phyloP scores from a whole-genome alignment of 768 basidiomycete species.

The Mycena haematopus region DNA sequence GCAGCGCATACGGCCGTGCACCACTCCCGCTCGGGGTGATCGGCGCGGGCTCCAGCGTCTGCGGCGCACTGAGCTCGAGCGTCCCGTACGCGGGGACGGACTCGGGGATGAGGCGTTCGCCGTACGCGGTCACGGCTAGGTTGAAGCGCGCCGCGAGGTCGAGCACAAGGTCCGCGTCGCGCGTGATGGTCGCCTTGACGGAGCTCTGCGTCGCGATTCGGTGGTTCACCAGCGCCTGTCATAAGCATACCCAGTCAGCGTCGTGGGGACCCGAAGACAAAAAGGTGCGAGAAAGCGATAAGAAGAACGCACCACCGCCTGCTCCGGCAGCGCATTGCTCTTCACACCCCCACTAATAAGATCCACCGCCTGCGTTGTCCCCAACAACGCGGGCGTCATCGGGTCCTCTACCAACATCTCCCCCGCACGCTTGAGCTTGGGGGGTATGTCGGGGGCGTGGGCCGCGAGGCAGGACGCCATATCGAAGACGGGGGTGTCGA shows the following conservation, averaged over 20 bases:
- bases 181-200: slow-evolving; percentile 38
- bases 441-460: slow-evolving; percentile 51
- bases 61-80: slow-evolving; percentile 44
- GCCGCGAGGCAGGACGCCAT: slow-evolving; percentile 54
- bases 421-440: slow-evolving; percentile 45
- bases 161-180: slow-evolving; percentile 39
- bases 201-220: slow-evolving; percentile 53
- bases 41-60: slow-evolving; percentile 54
- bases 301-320: slow-evolving; percentile 35
- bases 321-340: slow-evolving; percentile 64
- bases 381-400: slow-evolving; percentile 38
- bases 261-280: too few species aligned
- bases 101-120: slow-evolving; percentile 32
- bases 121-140: slow-evolving; percentile 48
- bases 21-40: slow-evolving; percentile 39
- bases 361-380: slow-evolving; percentile 68
- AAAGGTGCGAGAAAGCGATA: background rate
- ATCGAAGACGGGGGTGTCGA: slow-evolving; percentile 39
- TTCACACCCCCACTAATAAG: slow-evolving; percentile 49
- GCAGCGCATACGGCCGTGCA: slow-evolving; percentile 35
- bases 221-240: slow-evolving; percentile 53
- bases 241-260: too few species aligned
- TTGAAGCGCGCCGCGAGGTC: slow-evolving; percentile 42
- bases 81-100: slow-evolving; percentile 32
- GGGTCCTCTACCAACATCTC: slow-evolving; percentile 35